These are phyloP conservation scores for Ogataea zsoltii DNA, from an alignment of 805 yeast genomes.

Conservation along the genomic window DNA sequence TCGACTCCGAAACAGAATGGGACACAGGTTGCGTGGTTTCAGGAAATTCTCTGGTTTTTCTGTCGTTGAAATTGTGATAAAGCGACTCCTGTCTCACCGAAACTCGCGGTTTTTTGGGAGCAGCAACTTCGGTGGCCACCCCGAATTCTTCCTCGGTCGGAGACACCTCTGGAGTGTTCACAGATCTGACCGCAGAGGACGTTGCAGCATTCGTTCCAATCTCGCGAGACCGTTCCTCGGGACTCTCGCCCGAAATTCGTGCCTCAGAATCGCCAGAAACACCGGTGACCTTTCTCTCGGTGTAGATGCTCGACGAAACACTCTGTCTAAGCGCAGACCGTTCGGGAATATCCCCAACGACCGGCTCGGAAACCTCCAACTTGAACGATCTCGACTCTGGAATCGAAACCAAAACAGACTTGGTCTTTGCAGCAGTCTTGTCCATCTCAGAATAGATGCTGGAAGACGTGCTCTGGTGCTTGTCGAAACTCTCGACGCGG, in stretches of 20 bases:
- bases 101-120: conserved; percentile 22
- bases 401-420: conserved; percentile 9
- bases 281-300: no score
- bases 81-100: conserved; percentile 32
- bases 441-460: conserved; percentile 23
- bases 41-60: conserved; percentile 1
- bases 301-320: conserved; percentile 24
- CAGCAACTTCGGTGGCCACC: neutral
- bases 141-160: neutral
- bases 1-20: no score
- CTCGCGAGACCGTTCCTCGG: neutral
- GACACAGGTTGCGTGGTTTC: neutral
- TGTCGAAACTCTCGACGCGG: conserved; percentile 2
- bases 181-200: no score
- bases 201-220: no score
- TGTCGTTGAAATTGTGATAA: conserved; percentile 21
- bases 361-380: conserved; percentile 3
- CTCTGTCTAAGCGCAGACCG: conserved; percentile 11
- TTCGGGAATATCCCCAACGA: neutral
- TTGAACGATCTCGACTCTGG: conserved; percentile 17
- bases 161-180: no score
- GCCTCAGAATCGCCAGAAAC: no score
- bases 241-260: no score
- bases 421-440: neutral
- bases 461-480: conserved; percentile 23